These are phyloP conservation scores for Lactarius hengduanensis DNA, from an alignment of 768 basidiomycete genomes.

Conservation along the genomic window DNA sequence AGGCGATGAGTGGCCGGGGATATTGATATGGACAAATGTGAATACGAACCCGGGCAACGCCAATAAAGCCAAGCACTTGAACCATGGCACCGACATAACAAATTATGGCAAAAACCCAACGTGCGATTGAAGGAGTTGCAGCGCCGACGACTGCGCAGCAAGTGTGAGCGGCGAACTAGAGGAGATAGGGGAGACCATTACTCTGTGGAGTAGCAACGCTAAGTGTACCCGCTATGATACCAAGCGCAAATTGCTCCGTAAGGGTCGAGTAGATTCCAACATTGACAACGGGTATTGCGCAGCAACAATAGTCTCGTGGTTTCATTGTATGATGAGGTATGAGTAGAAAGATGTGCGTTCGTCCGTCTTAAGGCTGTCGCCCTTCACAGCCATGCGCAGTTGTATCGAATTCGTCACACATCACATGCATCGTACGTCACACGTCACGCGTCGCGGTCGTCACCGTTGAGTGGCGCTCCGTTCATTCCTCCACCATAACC, in stretches of 20 bases:
- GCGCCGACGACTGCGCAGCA: conserved; percentile 73
- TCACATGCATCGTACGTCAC: neutral
- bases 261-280: conserved; percentile 83
- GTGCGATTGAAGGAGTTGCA: conserved; percentile 73
- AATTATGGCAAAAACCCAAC: conserved; percentile 68
- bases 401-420: neutral
- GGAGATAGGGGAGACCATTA: conserved; percentile 40
- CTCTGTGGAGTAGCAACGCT: conserved; percentile 77
- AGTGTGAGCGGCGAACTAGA: conserved; percentile 6
- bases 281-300: conserved; percentile 88
- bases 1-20: conserved; percentile 4
- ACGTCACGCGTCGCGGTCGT: neutral
- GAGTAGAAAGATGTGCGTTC: conserved; percentile 20
- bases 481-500: conserved; percentile 7
- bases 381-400: neutral
- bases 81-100: conserved; percentile 73
- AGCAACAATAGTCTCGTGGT: conserved; percentile 87
- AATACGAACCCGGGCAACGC: conserved; percentile 66
- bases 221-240: conserved; percentile 66
- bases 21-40: neutral
- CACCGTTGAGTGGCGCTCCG: too few species aligned
- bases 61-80: conserved; percentile 84
- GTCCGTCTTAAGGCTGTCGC: conserved; percentile 17
- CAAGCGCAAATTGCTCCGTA: conserved; percentile 69
- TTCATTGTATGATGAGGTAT: conserved; percentile 48